Evolutionary conservation across 306 rosid species (phyloP).

Genomic region (Macrotyloma uniflorum): DNA sequence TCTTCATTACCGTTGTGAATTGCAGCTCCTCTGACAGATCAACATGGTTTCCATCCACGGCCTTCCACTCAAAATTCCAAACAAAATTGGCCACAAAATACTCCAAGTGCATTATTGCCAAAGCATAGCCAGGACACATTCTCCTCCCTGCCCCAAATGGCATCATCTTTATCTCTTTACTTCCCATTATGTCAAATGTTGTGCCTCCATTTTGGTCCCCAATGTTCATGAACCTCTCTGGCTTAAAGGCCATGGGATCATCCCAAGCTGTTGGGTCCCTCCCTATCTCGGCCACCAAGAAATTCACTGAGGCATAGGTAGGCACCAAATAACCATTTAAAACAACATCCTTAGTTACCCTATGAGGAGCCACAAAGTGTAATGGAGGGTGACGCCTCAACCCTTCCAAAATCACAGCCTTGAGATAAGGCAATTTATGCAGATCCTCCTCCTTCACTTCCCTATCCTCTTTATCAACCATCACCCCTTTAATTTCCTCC

Average conservation of each 20-base stretch:
- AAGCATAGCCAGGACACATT: conserved; percentile 51
- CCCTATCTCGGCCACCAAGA: conserved; percentile 52
- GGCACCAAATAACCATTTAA: conserved; percentile 49
- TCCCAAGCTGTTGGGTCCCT: conserved; percentile 52
- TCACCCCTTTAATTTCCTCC: conserved; percentile 42
- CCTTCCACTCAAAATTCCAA: conserved; percentile 47
- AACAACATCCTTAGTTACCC: conserved; percentile 44
- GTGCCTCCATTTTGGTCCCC: conserved; percentile 1
- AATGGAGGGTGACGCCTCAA: conserved; percentile 52
- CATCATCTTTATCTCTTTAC: conserved; percentile 48
- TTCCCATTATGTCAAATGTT: conserved; percentile 46
- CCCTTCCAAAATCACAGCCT: conserved; percentile 50
- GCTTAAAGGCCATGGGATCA: conserved; percentile 50
- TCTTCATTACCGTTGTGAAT: conserved; percentile 49
- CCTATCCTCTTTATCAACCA: conserved; percentile 29
- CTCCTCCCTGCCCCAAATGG: conserved; percentile 58
- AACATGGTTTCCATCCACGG: conserved; percentile 11
- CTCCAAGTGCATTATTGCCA: conserved; percentile 44
- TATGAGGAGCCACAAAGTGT: conserved; percentile 50
- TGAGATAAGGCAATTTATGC: conserved; percentile 43
- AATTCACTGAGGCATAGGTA: conserved; percentile 42
- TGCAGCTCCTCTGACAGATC: conserved; percentile 43
- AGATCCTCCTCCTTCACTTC: conserved; percentile 48
- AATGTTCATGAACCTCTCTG: conserved; percentile 46
- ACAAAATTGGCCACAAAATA: conserved; percentile 50